Evolutionary conservation across 2,329 filamentous ascomycete genomes (phyloP).

Genomic region (Microdochium nivale): DNA sequence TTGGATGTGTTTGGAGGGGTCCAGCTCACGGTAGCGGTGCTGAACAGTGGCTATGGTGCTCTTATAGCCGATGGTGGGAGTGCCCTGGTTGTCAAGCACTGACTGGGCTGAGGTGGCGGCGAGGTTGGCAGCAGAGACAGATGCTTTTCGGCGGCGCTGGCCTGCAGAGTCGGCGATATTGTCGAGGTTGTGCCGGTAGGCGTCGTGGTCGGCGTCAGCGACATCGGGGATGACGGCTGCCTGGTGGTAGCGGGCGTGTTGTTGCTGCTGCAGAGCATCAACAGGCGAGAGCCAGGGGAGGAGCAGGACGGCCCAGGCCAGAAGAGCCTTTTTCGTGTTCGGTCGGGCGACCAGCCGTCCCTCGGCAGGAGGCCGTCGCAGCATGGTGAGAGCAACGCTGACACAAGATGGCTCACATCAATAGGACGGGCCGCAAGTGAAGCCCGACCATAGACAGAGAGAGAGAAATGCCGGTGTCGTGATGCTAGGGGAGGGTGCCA

Average conservation of each 20-base stretch:
- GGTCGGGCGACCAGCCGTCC: constrained; percentile 33
- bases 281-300: constrained; percentile 36
- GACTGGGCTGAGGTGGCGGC: background rate
- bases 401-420: background rate
- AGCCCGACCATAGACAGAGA: background rate
- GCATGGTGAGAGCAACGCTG: constrained; percentile 29
- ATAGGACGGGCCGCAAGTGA: background rate
- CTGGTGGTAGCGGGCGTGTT: constrained; percentile 8
- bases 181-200: background rate
- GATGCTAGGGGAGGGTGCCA: too few species aligned
- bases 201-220: background rate
- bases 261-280: constrained; percentile 51
- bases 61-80: constrained; percentile 7
- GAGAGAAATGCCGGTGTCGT: background rate
- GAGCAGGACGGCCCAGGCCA: constrained; percentile 41
- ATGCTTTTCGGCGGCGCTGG: background rate
- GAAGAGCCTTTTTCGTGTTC: constrained; percentile 23
- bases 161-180: background rate
- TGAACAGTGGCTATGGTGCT: constrained; percentile 11
- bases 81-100: constrained; percentile 5
- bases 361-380: constrained; percentile 49
- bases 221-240: background rate
- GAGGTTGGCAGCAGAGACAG: background rate
- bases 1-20: constrained; percentile 12
- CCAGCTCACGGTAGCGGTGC: constrained; percentile 5